Evolutionary conservation across 73 alveolate species (phyloP), one percentile per base, ranked within the genome.

Genomic region (Stentor roeselii): DNA sequence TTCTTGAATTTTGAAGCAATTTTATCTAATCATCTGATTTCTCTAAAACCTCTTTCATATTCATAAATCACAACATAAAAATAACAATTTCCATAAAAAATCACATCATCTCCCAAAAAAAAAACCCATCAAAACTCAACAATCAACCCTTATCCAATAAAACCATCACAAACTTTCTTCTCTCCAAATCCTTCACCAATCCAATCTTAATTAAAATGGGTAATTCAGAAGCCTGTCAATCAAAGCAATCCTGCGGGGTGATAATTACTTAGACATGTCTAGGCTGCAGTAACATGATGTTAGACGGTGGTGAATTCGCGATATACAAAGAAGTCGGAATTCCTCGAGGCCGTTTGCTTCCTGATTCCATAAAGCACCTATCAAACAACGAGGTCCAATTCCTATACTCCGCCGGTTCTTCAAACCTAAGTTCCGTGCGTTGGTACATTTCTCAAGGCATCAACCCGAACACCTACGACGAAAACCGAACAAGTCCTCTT

Each of bases 401-500:
- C 27, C 34, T 76, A 14, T 35, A 76, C 6, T 32, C 84, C 6
- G 60, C 75, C 34, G 74, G 84, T 1, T 21, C 84, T 21, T 36
- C n/a, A n/a, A 76, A 76, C 39, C 60, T 76, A 2, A 39, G 75
- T n/a, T 37, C 84, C 6, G 14, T 76, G 14, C 60, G 84, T 15
- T 76, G 84, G 84, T 76, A 39, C 39, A 32, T 76, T 15, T 39
- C 60, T 2, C 84, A 76, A 76, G 84, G 84, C 39, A 41, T 41
- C 34, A 76, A 40, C 37, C 84, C 84, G n/a, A 76, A 76, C 39
- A 76, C 84, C 6, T 76, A 76, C 39, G 84, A 76, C 39, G 84
- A 76, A 39, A 76, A 76, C 80, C 30, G 84, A 76, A 76, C 84
- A n/a, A 27, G 60, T 2, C 75, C 84, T 21, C 37, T 76, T 14